Percentiles rank a stretch among this genome's conserved stretches.
Evolutionary conservation across 306 rosid genomes (phyloP).

Genomic region (Prunus salicina): DNA sequence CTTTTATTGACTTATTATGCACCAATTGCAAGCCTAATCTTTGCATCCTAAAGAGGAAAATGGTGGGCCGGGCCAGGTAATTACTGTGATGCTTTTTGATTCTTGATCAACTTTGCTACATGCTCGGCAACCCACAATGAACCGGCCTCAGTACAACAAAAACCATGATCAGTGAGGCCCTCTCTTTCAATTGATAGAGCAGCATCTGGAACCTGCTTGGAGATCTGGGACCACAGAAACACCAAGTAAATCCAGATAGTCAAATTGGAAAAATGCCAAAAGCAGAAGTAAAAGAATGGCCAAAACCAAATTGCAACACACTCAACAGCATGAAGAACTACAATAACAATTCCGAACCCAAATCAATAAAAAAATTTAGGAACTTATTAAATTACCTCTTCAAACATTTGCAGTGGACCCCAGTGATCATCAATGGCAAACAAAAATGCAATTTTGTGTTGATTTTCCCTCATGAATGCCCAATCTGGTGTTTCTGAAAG

Average conservation of each 20-base stretch:
- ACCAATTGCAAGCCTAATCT: neutral
- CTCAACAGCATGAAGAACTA: neutral
- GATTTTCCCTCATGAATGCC: conserved; percentile 65
- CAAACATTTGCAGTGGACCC: conserved; percentile 82
- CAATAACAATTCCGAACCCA: too few species aligned
- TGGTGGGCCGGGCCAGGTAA: conserved; percentile 5
- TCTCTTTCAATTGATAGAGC: conserved; percentile 55
- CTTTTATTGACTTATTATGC: conserved; percentile 2
- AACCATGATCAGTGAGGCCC: conserved; percentile 61
- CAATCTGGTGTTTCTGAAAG: conserved; percentile 82
- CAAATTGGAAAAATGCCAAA: conserved; percentile 17
- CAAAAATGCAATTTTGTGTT: conserved; percentile 63
- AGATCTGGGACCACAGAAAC: conserved; percentile 51
- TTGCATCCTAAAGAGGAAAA: conserved; percentile 7
- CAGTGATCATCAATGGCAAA: conserved; percentile 83
- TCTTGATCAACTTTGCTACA: conserved; percentile 65
- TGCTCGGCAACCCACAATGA: conserved; percentile 81
- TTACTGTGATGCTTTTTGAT: conserved; percentile 23
- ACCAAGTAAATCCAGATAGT: conserved; percentile 11
- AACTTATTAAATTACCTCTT: conserved; percentile 54
- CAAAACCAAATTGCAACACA: neutral
- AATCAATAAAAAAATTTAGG: neutral
- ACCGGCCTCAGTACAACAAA: conserved; percentile 78
- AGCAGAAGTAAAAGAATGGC: conserved; percentile 9
- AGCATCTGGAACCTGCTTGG: conserved; percentile 66